phyloP scores from a whole-genome alignment of 164 flowering plant species.

The Houttuynia cordata region DNA sequence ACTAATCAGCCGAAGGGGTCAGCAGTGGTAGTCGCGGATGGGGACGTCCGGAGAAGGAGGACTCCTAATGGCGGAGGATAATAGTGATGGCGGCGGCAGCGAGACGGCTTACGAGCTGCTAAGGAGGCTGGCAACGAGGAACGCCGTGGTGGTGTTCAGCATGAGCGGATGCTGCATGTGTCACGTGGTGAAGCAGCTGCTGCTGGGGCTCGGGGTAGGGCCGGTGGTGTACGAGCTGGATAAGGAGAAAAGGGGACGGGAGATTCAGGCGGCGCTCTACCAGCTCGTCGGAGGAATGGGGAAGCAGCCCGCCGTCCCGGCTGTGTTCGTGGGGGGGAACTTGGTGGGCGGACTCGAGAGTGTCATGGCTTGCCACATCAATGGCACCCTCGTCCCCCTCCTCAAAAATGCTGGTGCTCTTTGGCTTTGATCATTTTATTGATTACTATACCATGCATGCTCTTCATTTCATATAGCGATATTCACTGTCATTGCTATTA shows the following conservation, averaged over 20 bases:
- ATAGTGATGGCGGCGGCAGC: background rate
- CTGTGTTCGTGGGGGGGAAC: constrained; percentile 75
- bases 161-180: constrained; percentile 77
- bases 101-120: constrained; percentile 28
- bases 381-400: constrained; percentile 68
- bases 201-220: constrained; percentile 60
- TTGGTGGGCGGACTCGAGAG: constrained; percentile 62
- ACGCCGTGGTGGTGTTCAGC: constrained; percentile 73
- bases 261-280: constrained; percentile 41
- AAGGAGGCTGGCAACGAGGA: constrained; percentile 31
- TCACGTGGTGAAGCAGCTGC: constrained; percentile 61
- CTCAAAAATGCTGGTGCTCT: constrained; percentile 83
- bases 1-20: background rate
- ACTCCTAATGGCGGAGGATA: background rate
- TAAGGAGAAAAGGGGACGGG: constrained; percentile 27
- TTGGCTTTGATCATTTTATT: constrained; percentile 49
- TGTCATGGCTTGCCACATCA: constrained; percentile 75
- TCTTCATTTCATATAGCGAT: no score
- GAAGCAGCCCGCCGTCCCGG: constrained; percentile 38
- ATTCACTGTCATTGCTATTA: no score
- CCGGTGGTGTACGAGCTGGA: constrained; percentile 67
- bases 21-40: background rate
- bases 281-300: constrained; percentile 20
- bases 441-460: no score
- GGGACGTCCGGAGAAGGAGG: background rate